A percentile compares a stretch with the other conserved stretches of the same genome.
These are phyloP conservation scores for Aspergillus udagawae DNA, from an alignment of 2,329 filamentous ascomycete genomes.

Conservation along the genomic window DNA sequence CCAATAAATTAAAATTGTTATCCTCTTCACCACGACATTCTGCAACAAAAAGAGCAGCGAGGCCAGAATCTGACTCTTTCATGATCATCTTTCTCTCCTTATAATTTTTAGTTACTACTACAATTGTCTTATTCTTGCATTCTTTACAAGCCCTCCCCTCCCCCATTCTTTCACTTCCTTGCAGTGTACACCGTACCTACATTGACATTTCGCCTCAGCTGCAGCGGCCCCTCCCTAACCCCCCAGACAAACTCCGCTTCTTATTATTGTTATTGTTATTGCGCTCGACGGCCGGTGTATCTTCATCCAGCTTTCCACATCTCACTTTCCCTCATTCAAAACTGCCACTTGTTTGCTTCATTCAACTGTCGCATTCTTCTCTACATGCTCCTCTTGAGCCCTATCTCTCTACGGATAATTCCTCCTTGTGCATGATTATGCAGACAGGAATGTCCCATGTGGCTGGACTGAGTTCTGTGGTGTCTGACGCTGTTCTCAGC, in stretches of 20 bases:
- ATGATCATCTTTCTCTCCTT: conserved; percentile 13
- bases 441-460: conserved; percentile 31
- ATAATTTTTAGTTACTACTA: not conserved
- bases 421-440: conserved; percentile 22
- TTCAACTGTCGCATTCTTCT: conserved; percentile 14
- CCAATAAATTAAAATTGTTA: no score
- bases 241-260: not conserved
- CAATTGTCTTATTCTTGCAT: not conserved
- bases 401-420: conserved; percentile 5
- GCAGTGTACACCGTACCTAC: not conserved
- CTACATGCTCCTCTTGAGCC: conserved; percentile 5
- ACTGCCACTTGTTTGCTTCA: conserved; percentile 1
- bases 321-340: not conserved
- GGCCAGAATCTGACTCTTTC: conserved; percentile 9
- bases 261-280: not conserved
- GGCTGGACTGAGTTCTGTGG: conserved; percentile 30
- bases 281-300: not conserved
- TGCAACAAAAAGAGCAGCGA: conserved; percentile 4
- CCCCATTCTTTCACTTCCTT: conserved; percentile 4
- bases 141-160: conserved; percentile 6
- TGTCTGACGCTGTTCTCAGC: conserved; percentile 27
- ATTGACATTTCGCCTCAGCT: not conserved
- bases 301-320: not conserved
- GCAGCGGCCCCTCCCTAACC: not conserved
- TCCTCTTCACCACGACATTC: not conserved